Evolutionary conservation across 805 yeast genomes (phyloP).

Genomic region (Hanseniaspora hatyaiensis): DNA sequence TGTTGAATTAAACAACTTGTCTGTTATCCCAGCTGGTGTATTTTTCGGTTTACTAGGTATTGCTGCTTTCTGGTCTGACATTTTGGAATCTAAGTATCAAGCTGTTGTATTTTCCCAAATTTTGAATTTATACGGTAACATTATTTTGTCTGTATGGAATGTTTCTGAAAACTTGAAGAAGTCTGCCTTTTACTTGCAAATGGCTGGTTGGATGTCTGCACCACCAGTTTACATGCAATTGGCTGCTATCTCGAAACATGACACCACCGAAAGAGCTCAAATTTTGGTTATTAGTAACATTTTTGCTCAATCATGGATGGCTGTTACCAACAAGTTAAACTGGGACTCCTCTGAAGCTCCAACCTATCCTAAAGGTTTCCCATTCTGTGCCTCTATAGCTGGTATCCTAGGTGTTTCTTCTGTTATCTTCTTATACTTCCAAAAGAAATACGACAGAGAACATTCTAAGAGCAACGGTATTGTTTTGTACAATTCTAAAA

Average conservation of each 20-base stretch:
- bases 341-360: constrained; percentile 45
- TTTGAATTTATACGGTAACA: constrained; percentile 41
- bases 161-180: constrained; percentile 45
- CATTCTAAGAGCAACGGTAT: constrained; percentile 33
- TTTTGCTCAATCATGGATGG: constrained; percentile 43
- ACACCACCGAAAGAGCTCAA: constrained; percentile 42
- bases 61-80: constrained; percentile 35
- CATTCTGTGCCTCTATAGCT: constrained; percentile 32
- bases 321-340: constrained; percentile 40
- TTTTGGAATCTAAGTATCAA: constrained; percentile 42
- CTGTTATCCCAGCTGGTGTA: constrained; percentile 46
- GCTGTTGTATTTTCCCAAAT: constrained; percentile 43
- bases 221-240: constrained; percentile 50
- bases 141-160: constrained; percentile 43
- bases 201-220: constrained; percentile 51
- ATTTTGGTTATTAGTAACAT: constrained; percentile 41
- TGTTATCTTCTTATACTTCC: constrained; percentile 27
- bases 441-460: constrained; percentile 32
- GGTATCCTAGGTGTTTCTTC: constrained; percentile 25
- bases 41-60: constrained; percentile 34
- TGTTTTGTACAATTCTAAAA: constrained; percentile 23
- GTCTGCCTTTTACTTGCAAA: constrained; percentile 49
- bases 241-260: constrained; percentile 45
- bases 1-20: constrained; percentile 36
- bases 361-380: constrained; percentile 42